phyloP scores from a whole-genome alignment of 177 flowering plant genomes.

The Viscum album region DNA sequence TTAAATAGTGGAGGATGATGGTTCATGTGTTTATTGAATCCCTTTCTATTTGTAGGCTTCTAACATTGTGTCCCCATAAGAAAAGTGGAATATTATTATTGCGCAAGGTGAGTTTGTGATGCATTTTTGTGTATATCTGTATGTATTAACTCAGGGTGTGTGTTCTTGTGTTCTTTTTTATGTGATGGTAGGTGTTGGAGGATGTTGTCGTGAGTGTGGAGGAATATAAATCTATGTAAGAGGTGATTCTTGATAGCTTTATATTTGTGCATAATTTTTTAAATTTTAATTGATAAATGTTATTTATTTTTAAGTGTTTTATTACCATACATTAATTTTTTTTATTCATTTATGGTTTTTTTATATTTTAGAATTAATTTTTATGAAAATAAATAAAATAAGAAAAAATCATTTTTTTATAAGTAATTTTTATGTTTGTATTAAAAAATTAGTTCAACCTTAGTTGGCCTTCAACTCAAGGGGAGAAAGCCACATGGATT shows the following conservation, averaged over 20 bases:
- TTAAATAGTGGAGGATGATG: slow-evolving; percentile 75
- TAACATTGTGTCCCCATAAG: slow-evolving; percentile 44
- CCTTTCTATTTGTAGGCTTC: slow-evolving; percentile 59
- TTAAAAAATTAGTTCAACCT: too few species aligned
- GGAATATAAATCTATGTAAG: slow-evolving; percentile 67
- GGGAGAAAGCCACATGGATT: too few species aligned
- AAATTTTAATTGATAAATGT: too few species aligned
- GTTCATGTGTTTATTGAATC: slow-evolving; percentile 64
- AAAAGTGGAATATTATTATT: slow-evolving; percentile 36
- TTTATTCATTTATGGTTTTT: too few species aligned
- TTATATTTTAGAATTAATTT: too few species aligned
- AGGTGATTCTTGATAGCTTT: slow-evolving; percentile 44
- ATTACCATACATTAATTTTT: too few species aligned
- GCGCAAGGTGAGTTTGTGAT: slow-evolving; percentile 39
- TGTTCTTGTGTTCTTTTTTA: slow-evolving; percentile 4
- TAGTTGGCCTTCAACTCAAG: too few species aligned
- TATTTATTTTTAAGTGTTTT: too few species aligned
- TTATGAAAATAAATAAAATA: too few species aligned
- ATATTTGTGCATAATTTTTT: too few species aligned
- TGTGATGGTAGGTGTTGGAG: slow-evolving; percentile 46
- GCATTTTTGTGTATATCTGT: not conserved
- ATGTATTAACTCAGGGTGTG: not conserved
- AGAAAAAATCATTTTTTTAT: too few species aligned
- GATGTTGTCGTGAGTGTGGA: slow-evolving; percentile 44
- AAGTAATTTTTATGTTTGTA: too few species aligned